Percentiles rank a stretch among this genome's conserved stretches.
These are phyloP conservation scores for Penicillium coffeae DNA, from an alignment of 495 filamentous ascomycete genomes.

Conservation along the genomic window DNA sequence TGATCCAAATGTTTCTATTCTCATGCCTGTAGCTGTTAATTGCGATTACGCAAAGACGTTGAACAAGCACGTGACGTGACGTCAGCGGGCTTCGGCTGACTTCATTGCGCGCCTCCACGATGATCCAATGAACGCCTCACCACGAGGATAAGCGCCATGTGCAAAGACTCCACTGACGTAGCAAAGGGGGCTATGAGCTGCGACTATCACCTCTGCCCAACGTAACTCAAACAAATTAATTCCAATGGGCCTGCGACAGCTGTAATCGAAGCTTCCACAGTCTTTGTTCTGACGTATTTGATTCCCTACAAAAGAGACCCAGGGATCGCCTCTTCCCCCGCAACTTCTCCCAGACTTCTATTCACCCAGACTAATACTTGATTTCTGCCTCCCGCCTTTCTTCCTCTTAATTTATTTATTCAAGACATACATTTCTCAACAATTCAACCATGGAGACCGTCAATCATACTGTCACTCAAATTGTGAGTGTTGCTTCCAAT, in stretches of 20 bases:
- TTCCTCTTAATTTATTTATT: neutral
- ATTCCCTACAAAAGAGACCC: neutral
- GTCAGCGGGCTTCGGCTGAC: conserved; percentile 15
- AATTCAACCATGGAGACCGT: conserved; percentile 32
- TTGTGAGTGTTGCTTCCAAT: conserved; percentile 32
- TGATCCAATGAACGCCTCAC: neutral
- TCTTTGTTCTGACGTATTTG: neutral
- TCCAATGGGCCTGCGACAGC: neutral
- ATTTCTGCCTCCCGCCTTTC: neutral
- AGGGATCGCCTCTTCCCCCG: neutral
- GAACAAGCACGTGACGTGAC: conserved; percentile 20
- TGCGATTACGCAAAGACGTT: no score
- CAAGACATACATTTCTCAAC: neutral
- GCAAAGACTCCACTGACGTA: conserved; percentile 18
- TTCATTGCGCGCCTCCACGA: neutral
- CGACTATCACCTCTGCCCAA: neutral
- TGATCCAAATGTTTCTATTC: no score
- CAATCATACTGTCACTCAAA: conserved; percentile 27
- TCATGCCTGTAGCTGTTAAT: no score
- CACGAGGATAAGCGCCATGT: conserved; percentile 11
- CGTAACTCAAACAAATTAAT: neutral
- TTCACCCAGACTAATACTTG: neutral
- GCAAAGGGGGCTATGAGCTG: neutral
- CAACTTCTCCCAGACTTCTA: neutral
- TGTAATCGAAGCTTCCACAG: neutral